Evolutionary conservation across 2,329 filamentous ascomycete genomes (phyloP), one percentile per base, ranked within the genome.

Genomic region (Aspergillus thermomutatus): DNA sequence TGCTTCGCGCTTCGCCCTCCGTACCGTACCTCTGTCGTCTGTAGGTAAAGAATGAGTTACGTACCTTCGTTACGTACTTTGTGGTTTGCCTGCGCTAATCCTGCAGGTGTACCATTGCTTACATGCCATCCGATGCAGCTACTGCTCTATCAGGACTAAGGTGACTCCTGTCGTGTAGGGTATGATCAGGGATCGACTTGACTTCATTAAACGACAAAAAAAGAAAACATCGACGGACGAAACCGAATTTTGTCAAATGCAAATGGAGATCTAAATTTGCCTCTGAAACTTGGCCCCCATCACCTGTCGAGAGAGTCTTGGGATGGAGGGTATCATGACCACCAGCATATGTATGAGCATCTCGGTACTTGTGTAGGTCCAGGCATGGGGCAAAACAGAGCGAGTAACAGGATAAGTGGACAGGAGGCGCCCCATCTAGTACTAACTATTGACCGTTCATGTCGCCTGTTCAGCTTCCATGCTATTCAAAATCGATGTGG

Each of bases 31-130:
- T 23, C 43, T 23, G 23, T 46, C 14, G 11, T 14, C 11, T 6
- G 43, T 46, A n/a, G n/a, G n/a, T n/a, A 46, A 7, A 14, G 11
- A 23, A 23, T 23, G 10, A 23, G 10, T 23, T 46, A 46, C 43
- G 43, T 46, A 40, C 28, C 27, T 50, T 37, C 26, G 27, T 50
- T 46, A 46, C 21, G 43, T 46, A 46, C 48, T 51, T 47, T 52
- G 25, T 37, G 25, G 14, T 49, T 40, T 59, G 55, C 59, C 52
- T 65, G 58, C 63, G 58, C 63, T 60, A 62, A 56, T 62, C 60
- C 61, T 65, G 63, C 63, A 64, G 63, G 61, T 65, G 61, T 61
- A 63, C 51, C 53, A 50, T 57, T 56, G 17, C 40, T 43, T 43
- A 43, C 40, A 46, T 46, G 11, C n/a, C 43, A 21, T 46, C 43